Evolutionary conservation across 163 green algal genomes (phyloP).

Genomic region (Scenedesmus sp.): DNA sequence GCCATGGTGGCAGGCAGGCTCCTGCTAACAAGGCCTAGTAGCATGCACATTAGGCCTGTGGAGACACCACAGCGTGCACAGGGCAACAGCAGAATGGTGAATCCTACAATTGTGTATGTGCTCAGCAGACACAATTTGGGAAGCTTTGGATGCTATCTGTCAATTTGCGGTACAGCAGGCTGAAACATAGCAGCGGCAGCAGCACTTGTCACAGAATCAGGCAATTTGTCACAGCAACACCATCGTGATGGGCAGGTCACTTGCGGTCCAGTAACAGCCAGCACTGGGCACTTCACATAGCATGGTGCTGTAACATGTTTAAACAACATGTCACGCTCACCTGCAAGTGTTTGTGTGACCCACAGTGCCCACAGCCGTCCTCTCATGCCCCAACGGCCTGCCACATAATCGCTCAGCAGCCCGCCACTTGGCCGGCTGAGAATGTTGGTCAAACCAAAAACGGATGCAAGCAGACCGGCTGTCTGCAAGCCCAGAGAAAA

Average conservation of each 20-base stretch:
- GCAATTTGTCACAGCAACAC: no score
- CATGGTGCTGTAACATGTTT: background rate
- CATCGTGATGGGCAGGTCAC: no score
- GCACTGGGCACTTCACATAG: no score
- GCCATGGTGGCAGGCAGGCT: conserved; percentile 75
- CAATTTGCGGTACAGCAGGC: no score
- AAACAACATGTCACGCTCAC: conserved; percentile 53
- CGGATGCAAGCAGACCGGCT: conserved; percentile 75
- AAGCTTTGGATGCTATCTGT: no score
- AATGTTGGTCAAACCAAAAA: conserved; percentile 76
- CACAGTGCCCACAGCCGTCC: conserved; percentile 81
- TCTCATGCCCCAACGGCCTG: conserved; percentile 87
- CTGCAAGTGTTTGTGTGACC: background rate
- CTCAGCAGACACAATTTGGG: no score
- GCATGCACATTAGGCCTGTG: conserved; percentile 76
- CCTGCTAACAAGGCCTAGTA: conserved; percentile 66
- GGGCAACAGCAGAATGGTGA: conserved; percentile 61
- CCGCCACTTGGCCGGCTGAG: conserved; percentile 87
- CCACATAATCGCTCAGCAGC: conserved; percentile 80
- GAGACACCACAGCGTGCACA: background rate
- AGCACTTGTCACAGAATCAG: no score
- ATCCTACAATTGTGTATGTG: background rate
- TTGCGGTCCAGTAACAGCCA: no score
- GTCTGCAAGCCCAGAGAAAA: conserved; percentile 85
- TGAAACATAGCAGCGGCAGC: no score